These are phyloP conservation scores for Suhomyces kunorum DNA, from an alignment of 1,139 yeast genomes.

Conservation along the genomic window DNA sequence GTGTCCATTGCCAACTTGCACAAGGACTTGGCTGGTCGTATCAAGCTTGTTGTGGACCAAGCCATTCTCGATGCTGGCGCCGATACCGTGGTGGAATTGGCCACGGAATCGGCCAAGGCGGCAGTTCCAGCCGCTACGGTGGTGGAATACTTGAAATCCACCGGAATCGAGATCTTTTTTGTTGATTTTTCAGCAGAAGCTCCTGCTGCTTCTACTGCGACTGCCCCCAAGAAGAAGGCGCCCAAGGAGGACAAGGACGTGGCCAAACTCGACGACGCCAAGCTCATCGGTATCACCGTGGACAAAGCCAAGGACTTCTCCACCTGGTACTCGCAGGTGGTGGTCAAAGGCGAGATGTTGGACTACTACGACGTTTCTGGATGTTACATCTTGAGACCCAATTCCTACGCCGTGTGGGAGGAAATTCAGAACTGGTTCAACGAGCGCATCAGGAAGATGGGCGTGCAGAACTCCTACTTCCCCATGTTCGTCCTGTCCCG, in stretches of 20 bases:
- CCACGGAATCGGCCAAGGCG: slow-evolving; percentile 61
- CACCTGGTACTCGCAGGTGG: slow-evolving; percentile 95
- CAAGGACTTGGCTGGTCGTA: slow-evolving; percentile 57
- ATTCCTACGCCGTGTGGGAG: slow-evolving; percentile 95
- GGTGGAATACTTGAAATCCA: slow-evolving; percentile 52
- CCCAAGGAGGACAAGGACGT: slow-evolving; percentile 38
- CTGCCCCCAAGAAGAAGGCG: slow-evolving; percentile 23
- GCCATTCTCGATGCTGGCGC: slow-evolving; percentile 44
- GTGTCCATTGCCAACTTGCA: slow-evolving; percentile 64
- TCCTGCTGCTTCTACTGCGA: slow-evolving; percentile 27
- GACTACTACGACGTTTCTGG: slow-evolving; percentile 99
- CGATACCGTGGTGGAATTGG: slow-evolving; percentile 53
- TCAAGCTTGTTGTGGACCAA: slow-evolving; percentile 67
- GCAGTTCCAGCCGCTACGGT: slow-evolving; percentile 55
- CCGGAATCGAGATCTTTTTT: slow-evolving; percentile 54
- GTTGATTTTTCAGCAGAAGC: slow-evolving; percentile 61
- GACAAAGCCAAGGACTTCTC: slow-evolving; percentile 92
- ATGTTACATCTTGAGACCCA: slow-evolving; percentile 96
- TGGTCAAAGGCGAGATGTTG: slow-evolving; percentile 95
- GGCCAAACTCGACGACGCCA: slow-evolving; percentile 80
- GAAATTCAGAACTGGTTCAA: slow-evolving; percentile 87
- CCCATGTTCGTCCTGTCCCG: slow-evolving; percentile 96
- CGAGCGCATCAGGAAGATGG: slow-evolving; percentile 73
- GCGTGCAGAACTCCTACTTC: slow-evolving; percentile 94
- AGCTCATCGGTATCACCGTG: slow-evolving; percentile 92